A percentile compares a stretch with the other conserved stretches of the same genome.
These are phyloP conservation scores for Vaccinium myrtillus DNA, from an alignment of 148 eudicot species.

Conservation along the genomic window DNA sequence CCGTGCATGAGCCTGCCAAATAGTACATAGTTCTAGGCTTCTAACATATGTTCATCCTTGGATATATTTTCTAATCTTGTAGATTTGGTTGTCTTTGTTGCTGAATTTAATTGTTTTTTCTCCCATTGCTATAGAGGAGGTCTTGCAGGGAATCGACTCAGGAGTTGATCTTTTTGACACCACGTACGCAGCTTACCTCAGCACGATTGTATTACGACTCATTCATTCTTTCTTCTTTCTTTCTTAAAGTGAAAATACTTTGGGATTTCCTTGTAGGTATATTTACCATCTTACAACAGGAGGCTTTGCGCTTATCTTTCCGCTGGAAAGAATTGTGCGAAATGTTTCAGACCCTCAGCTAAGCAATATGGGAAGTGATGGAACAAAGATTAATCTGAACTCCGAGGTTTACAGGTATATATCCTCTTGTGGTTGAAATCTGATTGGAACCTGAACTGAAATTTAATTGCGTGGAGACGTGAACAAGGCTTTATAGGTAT, in stretches of 20 bases:
- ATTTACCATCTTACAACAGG: constrained; percentile 69
- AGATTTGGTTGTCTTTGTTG: neutral
- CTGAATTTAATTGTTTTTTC: neutral
- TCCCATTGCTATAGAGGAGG: constrained; percentile 47
- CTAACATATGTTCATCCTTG: neutral
- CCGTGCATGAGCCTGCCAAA: neutral
- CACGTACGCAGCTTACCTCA: constrained; percentile 41
- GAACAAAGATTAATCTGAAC: constrained; percentile 65
- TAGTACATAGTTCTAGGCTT: neutral
- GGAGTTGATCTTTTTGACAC: constrained; percentile 85
- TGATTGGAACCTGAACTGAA: neutral
- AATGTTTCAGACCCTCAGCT: constrained; percentile 28
- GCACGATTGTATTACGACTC: neutral
- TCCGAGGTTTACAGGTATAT: constrained; percentile 63
- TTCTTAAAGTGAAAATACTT: constrained; percentile 8
- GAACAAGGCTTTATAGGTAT: neutral
- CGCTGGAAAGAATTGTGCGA: constrained; percentile 30
- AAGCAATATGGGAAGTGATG: constrained; percentile 44
- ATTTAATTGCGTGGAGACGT: neutral
- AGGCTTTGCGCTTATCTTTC: constrained; percentile 74
- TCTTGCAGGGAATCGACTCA: constrained; percentile 80
- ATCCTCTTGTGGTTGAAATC: neutral
- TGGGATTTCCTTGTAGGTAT: constrained; percentile 41
- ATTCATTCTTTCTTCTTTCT: neutral
- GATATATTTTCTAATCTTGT: neutral